phyloP scores from a whole-genome alignment of 2,329 filamentous ascomycete species.

The Lachnellula subtilissima region DNA sequence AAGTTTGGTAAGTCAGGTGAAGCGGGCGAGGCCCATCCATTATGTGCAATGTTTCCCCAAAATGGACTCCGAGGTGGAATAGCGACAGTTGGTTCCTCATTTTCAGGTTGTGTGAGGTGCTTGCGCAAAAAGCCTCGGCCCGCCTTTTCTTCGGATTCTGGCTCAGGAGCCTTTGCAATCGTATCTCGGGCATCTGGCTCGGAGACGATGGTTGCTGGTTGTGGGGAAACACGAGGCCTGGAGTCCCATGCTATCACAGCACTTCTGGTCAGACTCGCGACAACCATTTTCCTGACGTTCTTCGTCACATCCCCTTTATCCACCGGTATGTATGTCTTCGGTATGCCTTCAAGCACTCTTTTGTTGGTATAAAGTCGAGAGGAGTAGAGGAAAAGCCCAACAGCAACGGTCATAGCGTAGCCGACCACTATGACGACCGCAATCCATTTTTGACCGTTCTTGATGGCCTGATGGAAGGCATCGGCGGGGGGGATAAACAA shows the following conservation, averaged over 20 bases:
- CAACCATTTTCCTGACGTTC: constrained; percentile 71
- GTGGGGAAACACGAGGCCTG: constrained; percentile 54
- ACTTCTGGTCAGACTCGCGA: constrained; percentile 66
- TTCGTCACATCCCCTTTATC: constrained; percentile 78
- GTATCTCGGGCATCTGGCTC: constrained; percentile 27
- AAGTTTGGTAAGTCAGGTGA: constrained; percentile 70
- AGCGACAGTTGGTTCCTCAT: constrained; percentile 17
- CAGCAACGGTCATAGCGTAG: constrained; percentile 67
- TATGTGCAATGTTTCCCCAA: constrained; percentile 83
- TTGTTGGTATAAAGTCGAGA: constrained; percentile 83
- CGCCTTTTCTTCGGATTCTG: constrained; percentile 10
- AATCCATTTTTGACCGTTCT: constrained; percentile 65
- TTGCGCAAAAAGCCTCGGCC: constrained; percentile 5
- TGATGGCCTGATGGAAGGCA: constrained; percentile 70
- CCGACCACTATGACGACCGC: constrained; percentile 74
- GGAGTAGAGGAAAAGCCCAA: constrained; percentile 73
- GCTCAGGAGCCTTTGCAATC: constrained; percentile 14
- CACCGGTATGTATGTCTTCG: constrained; percentile 79
- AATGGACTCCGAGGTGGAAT: constrained; percentile 32
- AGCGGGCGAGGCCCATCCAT: constrained; percentile 81
- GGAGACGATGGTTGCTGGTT: constrained; percentile 26
- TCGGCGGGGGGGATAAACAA: constrained; percentile 78
- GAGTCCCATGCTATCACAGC: constrained; percentile 77
- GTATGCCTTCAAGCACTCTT: constrained; percentile 73
- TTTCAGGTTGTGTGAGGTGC: constrained; percentile 8